Evolutionary conservation across 345 rosid genomes (phyloP).

Genomic region (Leavenworthia alabamica): DNA sequence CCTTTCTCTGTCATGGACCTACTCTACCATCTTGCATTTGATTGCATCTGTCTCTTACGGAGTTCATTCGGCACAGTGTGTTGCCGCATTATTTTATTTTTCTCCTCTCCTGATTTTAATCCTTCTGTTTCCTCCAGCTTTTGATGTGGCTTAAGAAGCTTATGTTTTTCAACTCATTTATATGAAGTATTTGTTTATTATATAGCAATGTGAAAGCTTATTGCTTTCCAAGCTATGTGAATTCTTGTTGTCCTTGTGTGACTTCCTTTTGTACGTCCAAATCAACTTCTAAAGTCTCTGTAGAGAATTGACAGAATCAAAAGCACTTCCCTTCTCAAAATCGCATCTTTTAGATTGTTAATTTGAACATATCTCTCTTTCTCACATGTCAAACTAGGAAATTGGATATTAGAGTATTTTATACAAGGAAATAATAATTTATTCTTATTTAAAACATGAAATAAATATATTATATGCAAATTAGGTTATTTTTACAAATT

Average conservation of each 20-base stretch:
- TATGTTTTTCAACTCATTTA: constrained; percentile 3
- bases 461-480: no score
- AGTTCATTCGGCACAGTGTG: background rate
- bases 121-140: constrained; percentile 13
- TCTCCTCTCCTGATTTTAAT: constrained; percentile 1
- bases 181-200: constrained; percentile 9
- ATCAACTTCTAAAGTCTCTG: background rate
- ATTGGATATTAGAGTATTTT: no score
- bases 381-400: background rate
- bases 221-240: constrained; percentile 19
- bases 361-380: background rate
- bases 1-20: constrained; percentile 78
- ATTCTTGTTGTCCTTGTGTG: constrained; percentile 14
- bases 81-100: background rate
- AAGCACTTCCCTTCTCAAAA: background rate
- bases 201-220: constrained; percentile 26
- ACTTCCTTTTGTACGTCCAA: background rate
- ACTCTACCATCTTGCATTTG: constrained; percentile 67
- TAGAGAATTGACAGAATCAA: background rate
- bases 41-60: constrained; percentile 19
- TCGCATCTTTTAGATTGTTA: background rate
- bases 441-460: no score
- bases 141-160: constrained; percentile 9
- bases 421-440: no score
- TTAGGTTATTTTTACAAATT: no score